Percentiles rank a stretch among this genome's conserved stretches.
Conservation (phyloP, 257 asterid genomes). For the Linaria vulgaris region DNA sequence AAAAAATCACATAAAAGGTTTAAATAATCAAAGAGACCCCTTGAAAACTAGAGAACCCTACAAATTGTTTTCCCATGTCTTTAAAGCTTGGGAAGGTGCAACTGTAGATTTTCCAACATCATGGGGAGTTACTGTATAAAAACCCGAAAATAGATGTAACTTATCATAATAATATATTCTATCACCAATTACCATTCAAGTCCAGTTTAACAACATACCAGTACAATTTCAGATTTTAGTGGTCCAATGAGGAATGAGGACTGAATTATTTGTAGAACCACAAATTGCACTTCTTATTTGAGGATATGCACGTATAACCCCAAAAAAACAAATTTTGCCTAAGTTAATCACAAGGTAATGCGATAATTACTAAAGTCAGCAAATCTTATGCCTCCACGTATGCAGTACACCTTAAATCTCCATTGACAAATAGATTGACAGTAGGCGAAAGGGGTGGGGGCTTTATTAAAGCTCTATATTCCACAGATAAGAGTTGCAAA, state of each 20-base stretch:
- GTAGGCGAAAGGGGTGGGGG: background rate
- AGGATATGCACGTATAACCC: background rate
- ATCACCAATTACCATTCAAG: slow-evolving; percentile 8
- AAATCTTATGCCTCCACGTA: background rate
- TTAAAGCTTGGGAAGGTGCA: background rate
- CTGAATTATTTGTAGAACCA: background rate
- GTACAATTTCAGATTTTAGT: background rate
- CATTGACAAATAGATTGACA: background rate
- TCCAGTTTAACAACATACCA: background rate
- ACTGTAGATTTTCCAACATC: background rate
- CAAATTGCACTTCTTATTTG: background rate
- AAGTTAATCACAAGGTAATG: background rate
- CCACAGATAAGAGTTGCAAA: slow-evolving; percentile 10
- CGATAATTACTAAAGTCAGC: background rate
- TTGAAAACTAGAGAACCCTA: too few relatives aligned
- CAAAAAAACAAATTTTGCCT: background rate
- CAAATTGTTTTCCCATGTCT: background rate
- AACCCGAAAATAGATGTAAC: background rate
- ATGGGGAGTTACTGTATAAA: background rate
- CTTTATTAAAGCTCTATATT: background rate
- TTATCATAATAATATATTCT: too few relatives aligned
- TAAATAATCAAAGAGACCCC: too few relatives aligned
- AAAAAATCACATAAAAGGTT: too few relatives aligned
- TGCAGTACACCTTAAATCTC: background rate
- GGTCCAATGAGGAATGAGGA: background rate